A percentile compares a stretch with the other conserved stretches of the same genome.
Conservation (phyloP, 176 grass and related monocot species). For the Metroxylon sagu region DNA sequence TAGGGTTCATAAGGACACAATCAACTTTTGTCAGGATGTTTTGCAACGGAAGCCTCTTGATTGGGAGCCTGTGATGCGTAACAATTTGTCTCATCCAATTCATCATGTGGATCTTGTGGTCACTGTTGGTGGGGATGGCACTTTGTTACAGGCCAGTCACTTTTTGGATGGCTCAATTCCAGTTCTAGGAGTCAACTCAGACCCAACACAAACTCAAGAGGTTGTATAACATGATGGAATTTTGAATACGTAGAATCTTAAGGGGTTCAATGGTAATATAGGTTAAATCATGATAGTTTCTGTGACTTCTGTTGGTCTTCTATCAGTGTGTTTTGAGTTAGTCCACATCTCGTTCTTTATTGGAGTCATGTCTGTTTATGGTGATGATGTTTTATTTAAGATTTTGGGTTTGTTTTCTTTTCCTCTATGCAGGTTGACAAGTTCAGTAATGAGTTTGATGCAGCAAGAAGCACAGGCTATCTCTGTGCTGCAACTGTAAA, state of each 20-base stretch:
- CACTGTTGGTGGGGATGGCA: conserved; percentile 77
- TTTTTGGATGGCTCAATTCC: conserved; percentile 69
- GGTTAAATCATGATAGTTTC: too few relatives aligned
- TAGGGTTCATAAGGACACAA: conserved; percentile 70
- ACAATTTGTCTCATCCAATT: conserved; percentile 50
- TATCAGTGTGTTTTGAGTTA: too few relatives aligned
- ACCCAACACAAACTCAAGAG: conserved; percentile 69
- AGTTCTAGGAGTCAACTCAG: conserved; percentile 85
- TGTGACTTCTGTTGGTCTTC: too few relatives aligned
- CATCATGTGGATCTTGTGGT: conserved; percentile 74
- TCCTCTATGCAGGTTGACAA: conserved; percentile 55
- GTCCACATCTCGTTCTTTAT: too few relatives aligned
- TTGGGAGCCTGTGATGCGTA: conserved; percentile 46
- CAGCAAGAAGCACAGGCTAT: conserved; percentile 85
- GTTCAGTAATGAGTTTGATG: conserved; percentile 78
- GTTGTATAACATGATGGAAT: conserved; percentile 19
- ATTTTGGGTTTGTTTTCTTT: neutral
- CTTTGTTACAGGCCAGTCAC: conserved; percentile 73
- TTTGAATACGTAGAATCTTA: too few relatives aligned
- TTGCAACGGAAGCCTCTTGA: conserved; percentile 40
- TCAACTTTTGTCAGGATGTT: conserved; percentile 52
- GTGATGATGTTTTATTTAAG: too few relatives aligned
- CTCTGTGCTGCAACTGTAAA: conserved; percentile 70
- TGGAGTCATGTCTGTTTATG: too few relatives aligned
- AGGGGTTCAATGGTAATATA: too few relatives aligned